Evolutionary conservation across 2,329 filamentous ascomycete species (phyloP), one percentile per base, ranked within the genome.

Genomic region (Curvularia eragrostidis): DNA sequence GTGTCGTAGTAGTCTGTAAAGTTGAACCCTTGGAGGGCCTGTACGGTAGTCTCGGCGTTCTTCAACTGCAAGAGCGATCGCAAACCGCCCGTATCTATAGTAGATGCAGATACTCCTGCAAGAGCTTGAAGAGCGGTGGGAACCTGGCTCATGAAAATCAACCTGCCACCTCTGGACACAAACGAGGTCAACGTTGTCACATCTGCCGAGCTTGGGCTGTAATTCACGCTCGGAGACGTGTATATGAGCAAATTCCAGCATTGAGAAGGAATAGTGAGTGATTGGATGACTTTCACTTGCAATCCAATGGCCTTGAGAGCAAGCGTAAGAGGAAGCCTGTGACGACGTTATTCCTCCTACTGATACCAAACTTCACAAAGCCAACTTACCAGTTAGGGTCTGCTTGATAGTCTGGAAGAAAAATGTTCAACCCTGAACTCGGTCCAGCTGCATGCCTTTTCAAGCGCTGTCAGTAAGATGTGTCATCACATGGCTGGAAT

Each of bases 111-210:
- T 4, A 58, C 24, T 18, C 55, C 55, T 7, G 55, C 55, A 23
- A 58, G 55, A 13, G 39, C 6, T 46, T 54, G 55, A 28, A 58
- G 55, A 19, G 44, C 30, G 7, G 44, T 32, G 3, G 55, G 55
- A n/a, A 58, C 55, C 30, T 38, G 15, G 39, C 32, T 58, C 55
- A 58, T 58, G 30, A 58, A 58, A n/a, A 58, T 50, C n/a, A 58
- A 28, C 4, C 19, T 46, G 36, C 55, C 55, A n/a, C 55, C 55
- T 24, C 36, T 54, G 30, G 46, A 3, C 30, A 58, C 55, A 24
- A 58, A 58, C 1, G 55, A 58, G 5, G 30, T 54, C 32, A 58
- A 46, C 5, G 51, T 15, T 10, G 30, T 5, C 9, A 58, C 46
- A 49, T 58, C 50, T 10, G 51, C 39, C 19, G 51, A 26, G 24